phyloP scores from a whole-genome alignment of 2,329 filamentous ascomycete species.

The Penicillium sp. region DNA sequence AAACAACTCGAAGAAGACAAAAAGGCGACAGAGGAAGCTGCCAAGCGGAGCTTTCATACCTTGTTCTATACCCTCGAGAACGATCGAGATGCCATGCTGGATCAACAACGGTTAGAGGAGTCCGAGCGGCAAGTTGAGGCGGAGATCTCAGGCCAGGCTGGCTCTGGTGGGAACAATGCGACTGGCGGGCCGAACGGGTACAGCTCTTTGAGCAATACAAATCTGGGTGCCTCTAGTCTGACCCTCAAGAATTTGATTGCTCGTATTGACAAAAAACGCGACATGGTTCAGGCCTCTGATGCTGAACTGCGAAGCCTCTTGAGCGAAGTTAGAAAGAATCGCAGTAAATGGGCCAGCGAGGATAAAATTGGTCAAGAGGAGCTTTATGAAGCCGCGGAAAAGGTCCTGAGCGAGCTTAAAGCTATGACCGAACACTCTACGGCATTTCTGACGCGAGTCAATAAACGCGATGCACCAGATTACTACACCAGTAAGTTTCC shows the following conservation, averaged over 20 bases:
- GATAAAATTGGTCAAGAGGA: slow-evolving; percentile 98
- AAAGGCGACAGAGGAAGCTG: slow-evolving; percentile 85
- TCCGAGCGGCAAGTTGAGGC: slow-evolving; percentile 95
- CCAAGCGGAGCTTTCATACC: slow-evolving; percentile 87
- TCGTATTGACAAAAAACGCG: slow-evolving; percentile 89
- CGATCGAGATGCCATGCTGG: slow-evolving; percentile 93
- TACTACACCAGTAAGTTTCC: slow-evolving; percentile 80
- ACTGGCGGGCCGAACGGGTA: slow-evolving; percentile 68
- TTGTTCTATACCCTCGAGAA: slow-evolving; percentile 95
- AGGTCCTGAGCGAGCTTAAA: slow-evolving; percentile 95
- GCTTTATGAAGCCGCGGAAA: slow-evolving; percentile 93
- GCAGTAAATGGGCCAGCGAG: slow-evolving; percentile 98
- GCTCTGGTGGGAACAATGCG: slow-evolving; percentile 59
- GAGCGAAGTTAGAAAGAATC: slow-evolving; percentile 96
- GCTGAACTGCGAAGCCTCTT: slow-evolving; percentile 89
- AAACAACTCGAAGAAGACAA: slow-evolving; percentile 93
- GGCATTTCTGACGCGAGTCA: slow-evolving; percentile 92
- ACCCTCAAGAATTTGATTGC: slow-evolving; percentile 97
- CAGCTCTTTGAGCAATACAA: slow-evolving; percentile 88
- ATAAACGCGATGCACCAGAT: slow-evolving; percentile 95
- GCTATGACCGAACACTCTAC: slow-evolving; percentile 96
- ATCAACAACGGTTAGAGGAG: slow-evolving; percentile 95
- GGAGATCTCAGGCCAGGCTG: slow-evolving; percentile 74
- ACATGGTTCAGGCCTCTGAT: slow-evolving; percentile 88
- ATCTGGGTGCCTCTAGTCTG: slow-evolving; percentile 91